A percentile compares a stretch with the other conserved stretches of the same genome.
Evolutionary conservation across 306 rosid species (phyloP).

Genomic region (Parietaria judaica): DNA sequence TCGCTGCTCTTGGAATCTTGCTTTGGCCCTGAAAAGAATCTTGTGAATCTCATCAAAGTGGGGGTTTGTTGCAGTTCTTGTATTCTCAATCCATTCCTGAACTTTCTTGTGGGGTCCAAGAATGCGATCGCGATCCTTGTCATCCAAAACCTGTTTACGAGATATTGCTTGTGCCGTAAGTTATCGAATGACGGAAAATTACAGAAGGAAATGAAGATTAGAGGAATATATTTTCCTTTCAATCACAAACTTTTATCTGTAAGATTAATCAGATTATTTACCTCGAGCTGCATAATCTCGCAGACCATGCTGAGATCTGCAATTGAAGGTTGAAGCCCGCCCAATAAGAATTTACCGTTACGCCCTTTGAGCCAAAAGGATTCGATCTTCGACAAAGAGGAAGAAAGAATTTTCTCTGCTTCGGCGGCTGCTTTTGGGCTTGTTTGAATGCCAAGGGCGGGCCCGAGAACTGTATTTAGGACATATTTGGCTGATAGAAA

Average conservation of each 20-base stretch:
- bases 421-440: slow-evolving; percentile 59
- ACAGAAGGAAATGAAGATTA: too few relatives aligned
- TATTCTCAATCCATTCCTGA: slow-evolving; percentile 71
- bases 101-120: slow-evolving; percentile 79
- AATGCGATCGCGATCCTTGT: slow-evolving; percentile 47
- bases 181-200: neutral
- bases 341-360: slow-evolving; percentile 53
- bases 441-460: slow-evolving; percentile 42
- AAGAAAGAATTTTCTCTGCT: slow-evolving; percentile 52
- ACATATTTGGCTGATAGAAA: slow-evolving; percentile 45
- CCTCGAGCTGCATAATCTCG: slow-evolving; percentile 82
- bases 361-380: slow-evolving; percentile 60
- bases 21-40: slow-evolving; percentile 40
- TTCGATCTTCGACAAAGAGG: slow-evolving; percentile 64
- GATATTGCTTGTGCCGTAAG: slow-evolving; percentile 8
- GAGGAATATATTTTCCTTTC: too few relatives aligned
- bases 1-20: slow-evolving; percentile 30
- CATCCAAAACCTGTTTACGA: slow-evolving; percentile 54
- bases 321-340: slow-evolving; percentile 62
- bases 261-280: slow-evolving; percentile 15
- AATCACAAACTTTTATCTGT: too few relatives aligned
- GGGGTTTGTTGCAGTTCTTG: slow-evolving; percentile 64
- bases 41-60: slow-evolving; percentile 74
- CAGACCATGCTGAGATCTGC: slow-evolving; percentile 80
- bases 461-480: slow-evolving; percentile 52